A percentile compares a stretch with the other conserved stretches of the same genome.
Evolutionary conservation across 2,329 filamentous ascomycete genomes (phyloP).

Genomic region (Penicillium fuscoglaucum): DNA sequence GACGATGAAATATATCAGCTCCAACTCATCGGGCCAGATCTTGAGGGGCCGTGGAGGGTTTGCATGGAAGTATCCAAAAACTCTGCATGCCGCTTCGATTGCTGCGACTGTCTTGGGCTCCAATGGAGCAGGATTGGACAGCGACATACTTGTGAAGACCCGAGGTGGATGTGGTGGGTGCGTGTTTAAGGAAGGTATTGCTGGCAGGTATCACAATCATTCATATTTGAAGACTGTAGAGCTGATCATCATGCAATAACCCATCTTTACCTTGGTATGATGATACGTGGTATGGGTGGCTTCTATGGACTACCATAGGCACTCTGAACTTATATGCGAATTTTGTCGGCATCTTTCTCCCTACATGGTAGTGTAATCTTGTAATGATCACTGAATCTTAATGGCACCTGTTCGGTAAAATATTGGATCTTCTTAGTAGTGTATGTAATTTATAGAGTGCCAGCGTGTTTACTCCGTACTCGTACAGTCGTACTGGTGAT

Average conservation of each 20-base stretch:
- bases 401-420: background rate
- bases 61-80: background rate
- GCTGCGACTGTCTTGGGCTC: too few relatives aligned
- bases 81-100: background rate
- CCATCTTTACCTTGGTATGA: background rate
- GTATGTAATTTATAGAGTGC: too few relatives aligned
- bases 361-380: background rate
- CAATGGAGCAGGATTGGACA: background rate
- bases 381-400: background rate
- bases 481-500: background rate
- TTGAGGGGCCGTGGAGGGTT: background rate
- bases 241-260: conserved; percentile 3
- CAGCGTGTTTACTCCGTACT: background rate
- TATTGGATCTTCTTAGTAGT: background rate
- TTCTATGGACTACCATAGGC: background rate
- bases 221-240: background rate
- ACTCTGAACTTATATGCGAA: background rate
- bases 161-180: too few relatives aligned
- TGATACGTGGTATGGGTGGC: background rate
- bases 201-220: background rate
- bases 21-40: background rate
- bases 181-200: background rate
- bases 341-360: background rate
- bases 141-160: background rate
- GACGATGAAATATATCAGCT: background rate